phyloP scores from a whole-genome alignment of 805 yeast species.

The Lipomyces starkeyi region DNA sequence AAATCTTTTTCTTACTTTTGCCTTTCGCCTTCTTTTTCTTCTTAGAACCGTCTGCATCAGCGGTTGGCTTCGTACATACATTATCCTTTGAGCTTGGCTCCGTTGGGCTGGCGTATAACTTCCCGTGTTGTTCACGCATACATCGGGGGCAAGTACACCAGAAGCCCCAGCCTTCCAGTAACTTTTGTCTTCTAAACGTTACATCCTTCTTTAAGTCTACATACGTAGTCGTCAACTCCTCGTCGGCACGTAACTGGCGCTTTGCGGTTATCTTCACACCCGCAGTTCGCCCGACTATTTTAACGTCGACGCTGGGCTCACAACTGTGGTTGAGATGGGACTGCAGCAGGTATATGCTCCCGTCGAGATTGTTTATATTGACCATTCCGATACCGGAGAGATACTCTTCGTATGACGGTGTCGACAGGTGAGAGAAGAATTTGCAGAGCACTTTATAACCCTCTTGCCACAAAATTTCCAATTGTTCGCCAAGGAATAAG shows the following conservation, averaged over 20 bases:
- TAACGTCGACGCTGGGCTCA: constrained; percentile 68
- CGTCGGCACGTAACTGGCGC: constrained; percentile 63
- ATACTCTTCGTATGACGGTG: constrained; percentile 58
- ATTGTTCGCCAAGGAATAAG: constrained; percentile 60
- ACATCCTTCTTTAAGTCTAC: constrained; percentile 70
- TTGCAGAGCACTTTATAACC: constrained; percentile 59
- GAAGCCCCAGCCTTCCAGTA: constrained; percentile 82
- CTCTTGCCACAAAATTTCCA: constrained; percentile 62
- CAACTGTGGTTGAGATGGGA: constrained; percentile 81
- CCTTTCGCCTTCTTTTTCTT: constrained; percentile 19
- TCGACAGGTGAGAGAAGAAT: constrained; percentile 49
- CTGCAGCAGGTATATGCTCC: constrained; percentile 63
- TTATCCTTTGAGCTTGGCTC: constrained; percentile 3
- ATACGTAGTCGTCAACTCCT: constrained; percentile 72
- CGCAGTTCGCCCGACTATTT: constrained; percentile 53
- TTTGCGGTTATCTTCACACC: constrained; percentile 68
- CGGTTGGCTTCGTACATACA: background rate
- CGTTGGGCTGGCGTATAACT: background rate
- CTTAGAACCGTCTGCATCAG: constrained; percentile 5
- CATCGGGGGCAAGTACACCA: constrained; percentile 72
- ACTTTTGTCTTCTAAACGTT: constrained; percentile 65
- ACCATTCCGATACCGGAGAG: constrained; percentile 70
- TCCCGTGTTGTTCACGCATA: constrained; percentile 56
- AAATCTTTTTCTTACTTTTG: constrained; percentile 4
- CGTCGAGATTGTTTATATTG: constrained; percentile 74